Evolutionary conservation across 2,329 filamentous ascomycete species (phyloP), one percentile per base, ranked within the genome.

Genomic region (Cladobotryum mycophilum): DNA sequence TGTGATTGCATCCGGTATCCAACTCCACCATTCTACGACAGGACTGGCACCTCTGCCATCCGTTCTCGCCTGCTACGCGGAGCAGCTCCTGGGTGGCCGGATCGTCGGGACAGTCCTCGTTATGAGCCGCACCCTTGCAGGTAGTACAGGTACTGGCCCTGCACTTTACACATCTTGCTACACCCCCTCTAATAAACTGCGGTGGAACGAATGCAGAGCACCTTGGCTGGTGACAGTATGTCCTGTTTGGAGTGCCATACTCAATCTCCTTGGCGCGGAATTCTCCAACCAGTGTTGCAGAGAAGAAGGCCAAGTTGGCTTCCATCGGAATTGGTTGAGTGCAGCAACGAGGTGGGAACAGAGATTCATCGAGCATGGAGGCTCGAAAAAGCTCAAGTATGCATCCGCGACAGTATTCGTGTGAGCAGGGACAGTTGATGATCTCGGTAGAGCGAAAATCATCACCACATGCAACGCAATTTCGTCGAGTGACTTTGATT

Each of bases 331-430:
- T 74, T 0, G 59, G 53, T 34, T 71, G 54, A 0, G 59, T 47
- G 55, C 79, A 82, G 60, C 79, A 84, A 5, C 69, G 64, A 0
- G 78, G 76, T 0, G 80, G 80, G 47, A 80, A 84, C 0, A 78
- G 55, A 0, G 68, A 65, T 44, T 82, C 74, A 52, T 80, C 73
- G 0, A 48, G 60, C 15, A 79, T 64, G 0, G 75, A 67, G 0
- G 59, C 47, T 0, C 55, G 13, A 55, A 82, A 73, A 0, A 78
- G 67, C 0, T 52, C 45, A 0, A 56, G 55, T 0, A 83, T 55
- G 55, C 80, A 84, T 1, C 50, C 54, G 0, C 58, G 61, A 56
- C 80, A 84, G 58, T 81, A 83, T 1, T 70, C 61, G 52, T 84
- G 77, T 0, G 60, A 9, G 60, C 79, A 68, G 20, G 71, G 63